A percentile compares a stretch with the other conserved stretches of the same genome.
Conservation (phyloP, 1,284 basidiomycete species). For the Rhodotorula mucilaginosa region DNA sequence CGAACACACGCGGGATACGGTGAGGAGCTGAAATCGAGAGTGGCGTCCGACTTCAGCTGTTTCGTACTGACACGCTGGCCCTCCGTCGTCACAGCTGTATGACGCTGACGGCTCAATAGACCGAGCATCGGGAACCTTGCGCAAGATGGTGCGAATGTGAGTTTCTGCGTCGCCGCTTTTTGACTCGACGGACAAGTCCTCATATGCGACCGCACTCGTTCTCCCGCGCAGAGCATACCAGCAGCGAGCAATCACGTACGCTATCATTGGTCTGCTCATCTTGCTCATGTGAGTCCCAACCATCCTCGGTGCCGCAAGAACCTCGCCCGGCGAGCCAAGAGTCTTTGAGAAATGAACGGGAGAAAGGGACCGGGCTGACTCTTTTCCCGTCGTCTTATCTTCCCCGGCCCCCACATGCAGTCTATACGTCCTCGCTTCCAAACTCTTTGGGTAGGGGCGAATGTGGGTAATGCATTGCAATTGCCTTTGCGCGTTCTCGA, state of each 20-base stretch:
- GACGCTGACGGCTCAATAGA: conserved; percentile 60
- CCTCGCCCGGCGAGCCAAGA: neutral
- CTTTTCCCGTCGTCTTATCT: neutral
- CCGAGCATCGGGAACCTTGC: conserved; percentile 58
- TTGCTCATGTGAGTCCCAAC: conserved; percentile 41
- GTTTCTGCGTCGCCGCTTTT: conserved; percentile 35
- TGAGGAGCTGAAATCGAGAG: conserved; percentile 49
- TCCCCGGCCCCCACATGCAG: conserved; percentile 9
- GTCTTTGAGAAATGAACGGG: neutral
- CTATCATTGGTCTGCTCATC: conserved; percentile 45
- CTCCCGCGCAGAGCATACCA: conserved; percentile 42
- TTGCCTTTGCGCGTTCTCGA: too few relatives aligned
- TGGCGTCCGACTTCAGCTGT: neutral
- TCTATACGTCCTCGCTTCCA: conserved; percentile 39
- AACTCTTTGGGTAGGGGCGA: conserved; percentile 23
- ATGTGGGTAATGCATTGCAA: neutral
- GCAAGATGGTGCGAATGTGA: conserved; percentile 62
- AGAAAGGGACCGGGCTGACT: neutral
- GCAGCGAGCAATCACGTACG: conserved; percentile 44
- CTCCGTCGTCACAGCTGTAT: conserved; percentile 49
- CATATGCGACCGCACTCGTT: neutral
- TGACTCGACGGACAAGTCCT: too few relatives aligned
- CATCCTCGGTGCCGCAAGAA: neutral
- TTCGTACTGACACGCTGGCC: conserved; percentile 8
- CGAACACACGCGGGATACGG: conserved; percentile 85